Evolutionary conservation across 2,329 filamentous ascomycete genomes (phyloP), one percentile per base, ranked within the genome.

Genomic region (Ceratocystiopsis sp.): DNA sequence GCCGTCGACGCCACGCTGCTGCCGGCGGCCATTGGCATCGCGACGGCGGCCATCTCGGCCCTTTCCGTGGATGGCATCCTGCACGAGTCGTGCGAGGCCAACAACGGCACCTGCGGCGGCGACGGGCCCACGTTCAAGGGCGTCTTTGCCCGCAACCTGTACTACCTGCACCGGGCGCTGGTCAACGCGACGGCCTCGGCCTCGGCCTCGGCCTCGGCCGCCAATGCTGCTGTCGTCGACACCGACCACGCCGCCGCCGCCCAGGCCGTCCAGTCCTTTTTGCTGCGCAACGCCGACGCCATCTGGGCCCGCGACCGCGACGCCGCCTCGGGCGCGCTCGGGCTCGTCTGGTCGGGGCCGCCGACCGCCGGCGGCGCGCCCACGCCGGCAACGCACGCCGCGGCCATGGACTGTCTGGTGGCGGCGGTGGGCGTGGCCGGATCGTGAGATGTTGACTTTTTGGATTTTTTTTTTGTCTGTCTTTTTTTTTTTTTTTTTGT

Each of bases 281-380:
- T 84, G 44, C 56, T 66, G 40, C 61, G 57, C 25, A 84, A 81
- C 45, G 80, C 79, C 11, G 61, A 78, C 48, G 70, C 68, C 38
- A 75, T 84, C 46, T 84, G 78, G 80, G 54, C 55, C 15, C 68
- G 72, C 40, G 63, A 75, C 54, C 66, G 75, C 19, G 62, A 71
- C 45, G 42, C 34, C 18, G 51, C 57, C 14, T 57, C 59, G 2
- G 65, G 69, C 50, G 59, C 65, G 53, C 57, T 84, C 14, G 75
- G 79, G 17, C 60, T 78, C 2, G 61, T 71, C n/a, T 84, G 79
- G 79, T 64, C 68, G 1, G 79, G 78, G 0, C 77, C 78, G 0
- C 46, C 51, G 5, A 45, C 48, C 7, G 49, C 50, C 4, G 71
- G 70, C 35, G 52, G 59, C 3, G 54, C 55, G 1, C 63, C 66